Evolutionary conservation across 257 asterid genomes (phyloP).

Genomic region (Nicotiana sylvestris): DNA sequence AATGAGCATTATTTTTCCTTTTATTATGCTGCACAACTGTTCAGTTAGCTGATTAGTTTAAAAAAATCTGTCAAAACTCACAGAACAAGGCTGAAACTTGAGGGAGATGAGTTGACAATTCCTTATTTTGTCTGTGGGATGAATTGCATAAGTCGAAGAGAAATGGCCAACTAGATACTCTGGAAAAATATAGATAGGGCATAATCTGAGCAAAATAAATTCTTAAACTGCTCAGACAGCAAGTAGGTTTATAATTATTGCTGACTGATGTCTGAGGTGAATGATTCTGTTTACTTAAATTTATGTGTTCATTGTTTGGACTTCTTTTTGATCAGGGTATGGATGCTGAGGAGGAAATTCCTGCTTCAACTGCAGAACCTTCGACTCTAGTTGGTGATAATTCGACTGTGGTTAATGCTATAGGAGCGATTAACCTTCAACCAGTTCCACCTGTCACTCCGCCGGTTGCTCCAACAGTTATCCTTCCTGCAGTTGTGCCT

Average conservation of each 20-base stretch:
- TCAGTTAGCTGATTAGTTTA: not conserved
- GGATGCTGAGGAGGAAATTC: conserved; percentile 57
- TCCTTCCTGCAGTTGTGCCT: conserved; percentile 37
- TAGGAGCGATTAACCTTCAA: conserved; percentile 39
- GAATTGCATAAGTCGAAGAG: not conserved
- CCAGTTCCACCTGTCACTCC: conserved; percentile 33
- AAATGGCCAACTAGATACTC: not conserved
- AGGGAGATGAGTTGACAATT: not conserved
- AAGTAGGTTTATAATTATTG: not conserved
- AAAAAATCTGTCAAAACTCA: not conserved
- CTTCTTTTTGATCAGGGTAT: conserved; percentile 29
- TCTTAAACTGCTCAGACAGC: not conserved
- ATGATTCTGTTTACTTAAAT: not conserved
- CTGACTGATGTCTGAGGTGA: not conserved
- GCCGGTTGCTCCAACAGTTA: conserved; percentile 21
- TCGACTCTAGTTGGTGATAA: conserved; percentile 32
- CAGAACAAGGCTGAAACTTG: not conserved
- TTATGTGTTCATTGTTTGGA: not conserved
- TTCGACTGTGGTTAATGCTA: conserved; percentile 38
- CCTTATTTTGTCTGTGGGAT: not conserved
- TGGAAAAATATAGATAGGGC: not conserved
- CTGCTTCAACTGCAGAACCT: conserved; percentile 34
- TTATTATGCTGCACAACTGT: not conserved
- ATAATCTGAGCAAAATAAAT: not conserved
- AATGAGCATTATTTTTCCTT: not conserved